Base-by-base conservation (phyloP, 495 filamentous ascomycete species). In the Penicillium cataractarum region DNA sequence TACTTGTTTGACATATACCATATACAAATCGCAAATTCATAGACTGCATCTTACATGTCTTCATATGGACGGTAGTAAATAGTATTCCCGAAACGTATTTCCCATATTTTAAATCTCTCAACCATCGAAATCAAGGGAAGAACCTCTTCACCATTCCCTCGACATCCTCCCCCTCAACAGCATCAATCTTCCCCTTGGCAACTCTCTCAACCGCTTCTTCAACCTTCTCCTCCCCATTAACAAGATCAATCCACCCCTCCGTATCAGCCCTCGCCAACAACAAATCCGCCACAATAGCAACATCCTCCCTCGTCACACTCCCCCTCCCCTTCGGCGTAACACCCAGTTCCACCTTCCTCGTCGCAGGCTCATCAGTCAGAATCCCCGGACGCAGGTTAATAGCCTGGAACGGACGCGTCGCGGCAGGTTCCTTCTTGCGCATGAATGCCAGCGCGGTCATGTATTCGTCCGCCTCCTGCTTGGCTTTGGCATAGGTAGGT, bases 381-480 rank as follows among this genome's bases (percentile, higher is more conserved):
- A 60, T 56, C 0, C 89, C 90, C 0, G 92, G 91, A 10, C 92
- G 83, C 40, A 96, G 73, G 60, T 82, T 80, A 60, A 94, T 90
- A 33, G 84, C 87, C 62, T 84, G 82, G 74, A 91, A 86, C 3
- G 77, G 70, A 5, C 24, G 51, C 12, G 63, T 60, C 10, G 78
- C 67, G 58, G 70, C 65, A 63, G 80, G 78, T 37, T 80, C 71
- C 7, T 74, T 64, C 66, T 80, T 80, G 26, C 78, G 78, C 37
- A 74, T 77, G 6, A 79, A 80, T 19, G 80, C 80, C 52, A 82
- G 77, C 8, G 83, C 81, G 58, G 87, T 89, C 61, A 93, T 76
- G 46, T 81, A 86, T 74, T 92, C 86, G 71, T 96, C 92, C 1
- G 90, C 90, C 13, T 85, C 87, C 4, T 89, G 69, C 73, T 94